Evolutionary conservation across 495 filamentous ascomycete species (phyloP), one percentile per base, ranked within the genome.

Genomic region (Oidiodendron maius): DNA sequence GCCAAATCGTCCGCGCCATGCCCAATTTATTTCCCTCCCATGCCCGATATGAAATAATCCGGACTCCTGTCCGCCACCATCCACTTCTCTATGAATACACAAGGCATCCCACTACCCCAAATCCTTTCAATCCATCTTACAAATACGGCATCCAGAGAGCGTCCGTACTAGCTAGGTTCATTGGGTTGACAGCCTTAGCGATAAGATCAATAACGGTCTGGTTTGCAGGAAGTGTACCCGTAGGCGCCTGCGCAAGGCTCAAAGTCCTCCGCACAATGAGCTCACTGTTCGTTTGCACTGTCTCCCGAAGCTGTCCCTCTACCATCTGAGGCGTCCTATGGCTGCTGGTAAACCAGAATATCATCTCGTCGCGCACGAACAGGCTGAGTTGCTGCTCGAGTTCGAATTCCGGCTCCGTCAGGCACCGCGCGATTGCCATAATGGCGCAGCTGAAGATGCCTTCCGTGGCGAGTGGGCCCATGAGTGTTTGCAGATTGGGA

Each of bases 141-240:
- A 97, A 67, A 71, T 95, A 99, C 11, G 86, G 84, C 94, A 97
- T 97, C 89, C 93, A 99, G 55, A 97, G 74, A 53, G 91, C 81
- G 74, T 99, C 94, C 49, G 82, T 85, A 59, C 81, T 72, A 18
- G 84, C 81, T 64, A 99, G 63, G 63, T 89, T 83, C 71, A 83
- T 77, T 16, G 91, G 91, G 64, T 95, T 91, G 17, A 90, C 87
- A 10, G 89, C 87, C 67, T 78, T 80, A 12, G 82, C 82, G 48
- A 99, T 84, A 57, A 90, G 63, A 69, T 99, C 94, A 55, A 97
- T 89, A 25, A 95, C 87, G 21, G 89, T 97, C 72, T 99, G 94
- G 61, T 93, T 95, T 34, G 90, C 93, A 25, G 94, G 94, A 56
- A 97, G 69, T 52, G 84, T 32, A 0, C 82, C 30, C 83, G 64